Evolutionary conservation across 1,284 basidiomycete species (phyloP).

Genomic region (Leccinum angustisporum): DNA sequence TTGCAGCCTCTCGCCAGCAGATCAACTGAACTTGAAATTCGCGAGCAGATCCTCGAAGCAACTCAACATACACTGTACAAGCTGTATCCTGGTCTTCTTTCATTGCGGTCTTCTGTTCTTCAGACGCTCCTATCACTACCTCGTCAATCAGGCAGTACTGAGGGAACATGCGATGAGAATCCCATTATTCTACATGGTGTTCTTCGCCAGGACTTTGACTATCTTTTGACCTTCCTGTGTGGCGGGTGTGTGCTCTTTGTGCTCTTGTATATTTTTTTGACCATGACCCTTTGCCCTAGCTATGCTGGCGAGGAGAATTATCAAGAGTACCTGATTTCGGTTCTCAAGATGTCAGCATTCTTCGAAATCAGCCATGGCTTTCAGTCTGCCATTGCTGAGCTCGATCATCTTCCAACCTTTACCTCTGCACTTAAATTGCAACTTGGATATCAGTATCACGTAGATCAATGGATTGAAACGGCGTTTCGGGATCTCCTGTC

Average conservation of each 20-base stretch:
- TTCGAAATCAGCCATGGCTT: not conserved
- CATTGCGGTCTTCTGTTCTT: not conserved
- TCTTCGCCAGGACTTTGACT: not conserved
- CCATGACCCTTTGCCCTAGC: not conserved
- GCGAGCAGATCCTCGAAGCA: not conserved
- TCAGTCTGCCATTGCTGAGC: not conserved
- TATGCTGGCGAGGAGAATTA: not conserved
- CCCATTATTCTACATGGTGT: not conserved
- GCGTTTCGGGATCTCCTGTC: constrained; percentile 4
- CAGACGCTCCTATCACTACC: not conserved
- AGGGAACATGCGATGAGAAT: not conserved
- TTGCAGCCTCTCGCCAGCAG: too few relatives aligned
- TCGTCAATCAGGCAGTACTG: not conserved
- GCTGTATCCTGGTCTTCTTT: not conserved
- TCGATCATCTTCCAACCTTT: not conserved
- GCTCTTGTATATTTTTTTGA: not conserved
- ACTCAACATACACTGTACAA: not conserved
- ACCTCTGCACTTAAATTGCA: not conserved
- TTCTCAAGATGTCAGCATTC: not conserved
- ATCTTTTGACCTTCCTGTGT: not conserved
- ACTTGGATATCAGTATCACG: constrained; percentile 3
- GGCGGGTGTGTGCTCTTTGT: not conserved
- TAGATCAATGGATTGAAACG: not conserved
- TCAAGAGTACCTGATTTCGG: not conserved
- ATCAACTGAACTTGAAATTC: not conserved